A percentile compares a stretch with the other conserved stretches of the same genome.
phyloP scores from a whole-genome alignment of 345 rosid species.

The Nephelium lappaceum region DNA sequence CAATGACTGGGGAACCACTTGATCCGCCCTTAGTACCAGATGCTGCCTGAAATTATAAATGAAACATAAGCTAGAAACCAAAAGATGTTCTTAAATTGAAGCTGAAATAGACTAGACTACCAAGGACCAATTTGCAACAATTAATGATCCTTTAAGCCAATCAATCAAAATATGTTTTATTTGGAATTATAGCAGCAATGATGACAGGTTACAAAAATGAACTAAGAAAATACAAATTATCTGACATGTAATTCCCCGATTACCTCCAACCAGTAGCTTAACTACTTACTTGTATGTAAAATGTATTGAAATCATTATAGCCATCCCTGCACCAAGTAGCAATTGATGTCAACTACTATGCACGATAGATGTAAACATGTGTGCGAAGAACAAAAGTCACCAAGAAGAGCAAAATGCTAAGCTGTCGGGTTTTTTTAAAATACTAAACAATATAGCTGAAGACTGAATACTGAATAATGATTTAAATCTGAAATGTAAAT shows the following conservation, averaged over 20 bases:
- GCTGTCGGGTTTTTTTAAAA: no score
- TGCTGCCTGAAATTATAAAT: slow-evolving; percentile 68
- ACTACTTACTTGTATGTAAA: slow-evolving; percentile 92
- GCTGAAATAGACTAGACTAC: not conserved
- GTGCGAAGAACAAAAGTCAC: not conserved
- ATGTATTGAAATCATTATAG: slow-evolving; percentile 96
- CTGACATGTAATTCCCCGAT: not conserved
- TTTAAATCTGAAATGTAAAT: no score
- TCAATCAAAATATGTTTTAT: not conserved
- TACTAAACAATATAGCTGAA: no score
- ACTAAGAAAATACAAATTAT: slow-evolving; percentile 4
- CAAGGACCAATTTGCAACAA: not conserved
- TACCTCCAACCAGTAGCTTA: not conserved
- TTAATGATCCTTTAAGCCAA: not conserved
- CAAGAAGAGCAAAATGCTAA: not conserved
- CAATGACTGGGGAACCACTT: slow-evolving; percentile 98
- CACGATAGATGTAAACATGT: not conserved
- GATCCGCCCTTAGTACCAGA: slow-evolving; percentile 98
- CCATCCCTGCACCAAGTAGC: slow-evolving; percentile 86
- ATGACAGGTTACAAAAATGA: not conserved
- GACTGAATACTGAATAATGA: no score
- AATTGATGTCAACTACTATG: slow-evolving; percentile 15
- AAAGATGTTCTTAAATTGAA: not conserved
- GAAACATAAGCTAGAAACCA: slow-evolving; percentile 9
- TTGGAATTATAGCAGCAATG: not conserved